Evolutionary conservation across 2,329 filamentous ascomycete genomes (phyloP).

Genomic region (Hypomyces rosellus): DNA sequence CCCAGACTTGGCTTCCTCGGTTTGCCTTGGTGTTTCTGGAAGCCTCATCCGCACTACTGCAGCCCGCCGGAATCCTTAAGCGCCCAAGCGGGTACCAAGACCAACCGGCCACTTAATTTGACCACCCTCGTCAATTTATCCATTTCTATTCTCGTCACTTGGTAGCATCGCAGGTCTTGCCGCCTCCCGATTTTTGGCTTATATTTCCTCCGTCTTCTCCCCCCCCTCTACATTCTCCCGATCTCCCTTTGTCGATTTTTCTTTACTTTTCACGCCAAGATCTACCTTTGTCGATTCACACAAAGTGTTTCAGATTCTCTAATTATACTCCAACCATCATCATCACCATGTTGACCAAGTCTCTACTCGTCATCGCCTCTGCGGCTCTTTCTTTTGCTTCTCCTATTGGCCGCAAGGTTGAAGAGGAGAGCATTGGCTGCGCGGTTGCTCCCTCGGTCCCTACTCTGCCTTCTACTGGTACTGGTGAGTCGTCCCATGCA

Average conservation of each 20-base stretch:
- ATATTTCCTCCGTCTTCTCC: constrained; percentile 11
- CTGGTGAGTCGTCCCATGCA: constrained; percentile 24
- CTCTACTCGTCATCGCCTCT: constrained; percentile 27
- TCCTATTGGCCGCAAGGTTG: constrained; percentile 13
- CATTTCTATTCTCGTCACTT: constrained; percentile 15
- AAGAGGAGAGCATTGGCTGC: constrained; percentile 2
- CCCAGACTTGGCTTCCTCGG: background rate
- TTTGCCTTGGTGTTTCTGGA: too few species aligned
- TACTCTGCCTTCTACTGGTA: constrained; percentile 33
- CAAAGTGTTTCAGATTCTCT: too few species aligned
- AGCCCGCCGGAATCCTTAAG: constrained; percentile 15
- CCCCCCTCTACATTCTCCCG: background rate
- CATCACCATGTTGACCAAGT: constrained; percentile 28
- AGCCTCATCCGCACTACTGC: constrained; percentile 13
- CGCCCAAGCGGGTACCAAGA: constrained; percentile 18
- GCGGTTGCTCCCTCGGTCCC: constrained; percentile 9
- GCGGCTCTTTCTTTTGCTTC: constrained; percentile 27
- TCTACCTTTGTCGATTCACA: background rate
- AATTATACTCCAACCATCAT: too few species aligned
- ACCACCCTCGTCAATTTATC: constrained; percentile 1
- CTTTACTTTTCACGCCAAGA: background rate
- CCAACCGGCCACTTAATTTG: constrained; percentile 10
- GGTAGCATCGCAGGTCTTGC: background rate
- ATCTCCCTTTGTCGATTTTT: background rate
- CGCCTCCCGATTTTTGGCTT: constrained; percentile 2